Conservation (phyloP, 306 rosid genomes). For the Adenanthera pavonina region DNA sequence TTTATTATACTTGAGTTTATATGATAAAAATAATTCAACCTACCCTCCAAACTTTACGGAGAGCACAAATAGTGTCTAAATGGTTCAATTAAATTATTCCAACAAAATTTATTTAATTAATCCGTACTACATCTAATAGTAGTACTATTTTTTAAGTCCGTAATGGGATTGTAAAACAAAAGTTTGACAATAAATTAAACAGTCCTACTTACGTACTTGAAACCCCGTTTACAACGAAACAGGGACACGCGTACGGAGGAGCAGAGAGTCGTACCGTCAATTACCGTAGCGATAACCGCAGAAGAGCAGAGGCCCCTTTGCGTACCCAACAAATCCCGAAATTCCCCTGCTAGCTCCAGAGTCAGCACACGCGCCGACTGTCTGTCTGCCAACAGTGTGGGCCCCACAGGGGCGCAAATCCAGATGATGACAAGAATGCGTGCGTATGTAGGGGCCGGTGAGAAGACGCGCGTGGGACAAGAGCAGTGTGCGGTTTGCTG, state of each 20-base stretch:
- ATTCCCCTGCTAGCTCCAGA: neutral
- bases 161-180: too few relatives aligned
- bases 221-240: neutral
- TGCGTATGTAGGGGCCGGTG: neutral
- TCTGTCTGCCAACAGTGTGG: neutral
- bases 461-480: neutral
- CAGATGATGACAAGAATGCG: neutral
- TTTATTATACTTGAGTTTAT: too few relatives aligned
- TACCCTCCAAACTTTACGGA: too few relatives aligned
- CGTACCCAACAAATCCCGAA: neutral
- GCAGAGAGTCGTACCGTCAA: neutral
- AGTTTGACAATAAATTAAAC: too few relatives aligned
- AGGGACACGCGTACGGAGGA: neutral
- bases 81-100: too few relatives aligned
- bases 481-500: neutral
- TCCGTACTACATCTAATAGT: too few relatives aligned
- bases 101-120: too few relatives aligned
- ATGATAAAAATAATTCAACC: too few relatives aligned
- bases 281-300: neutral
- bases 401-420: neutral
- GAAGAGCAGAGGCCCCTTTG: neutral
- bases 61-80: too few relatives aligned
- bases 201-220: too few relatives aligned
- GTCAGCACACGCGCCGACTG: conserved; percentile 4
- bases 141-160: too few relatives aligned